Percentiles rank a stretch among this genome's conserved stretches.
Conservation (phyloP, 805 yeast genomes). For the Metschnikowia lochheadii region DNA sequence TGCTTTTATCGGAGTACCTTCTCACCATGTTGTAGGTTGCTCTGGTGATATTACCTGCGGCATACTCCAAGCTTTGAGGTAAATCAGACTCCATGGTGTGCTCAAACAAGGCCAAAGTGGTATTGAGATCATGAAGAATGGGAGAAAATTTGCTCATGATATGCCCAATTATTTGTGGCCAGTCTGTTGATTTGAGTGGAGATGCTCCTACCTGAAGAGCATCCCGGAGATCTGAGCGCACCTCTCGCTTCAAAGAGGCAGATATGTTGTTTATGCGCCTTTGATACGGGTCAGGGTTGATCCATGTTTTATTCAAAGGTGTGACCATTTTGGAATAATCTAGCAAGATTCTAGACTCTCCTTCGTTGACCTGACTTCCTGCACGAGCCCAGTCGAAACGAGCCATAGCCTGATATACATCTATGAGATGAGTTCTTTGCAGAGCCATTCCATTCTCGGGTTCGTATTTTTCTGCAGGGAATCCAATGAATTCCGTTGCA, state of each 20-base stretch:
- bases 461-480: conserved; percentile 25
- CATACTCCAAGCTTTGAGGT: conserved; percentile 5
- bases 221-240: conserved; percentile 34
- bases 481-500: conserved; percentile 33
- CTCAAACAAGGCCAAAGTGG: conserved; percentile 24
- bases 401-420: conserved; percentile 25
- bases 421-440: conserved; percentile 17
- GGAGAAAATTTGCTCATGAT: conserved; percentile 55
- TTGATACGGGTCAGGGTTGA: conserved; percentile 46
- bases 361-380: conserved; percentile 44
- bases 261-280: conserved; percentile 39
- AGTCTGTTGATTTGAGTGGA: conserved; percentile 41
- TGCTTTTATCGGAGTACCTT: conserved; percentile 33
- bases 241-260: conserved; percentile 26
- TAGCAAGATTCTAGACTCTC: conserved; percentile 46
- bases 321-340: conserved; percentile 54
- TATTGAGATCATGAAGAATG: conserved; percentile 38
- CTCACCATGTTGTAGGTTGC: conserved; percentile 43
- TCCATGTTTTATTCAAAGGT: conserved; percentile 47
- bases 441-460: conserved; percentile 5
- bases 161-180: conserved; percentile 50
- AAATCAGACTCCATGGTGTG: background rate
- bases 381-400: conserved; percentile 45
- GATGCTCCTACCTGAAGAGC: conserved; percentile 19
- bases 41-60: conserved; percentile 33